phyloP scores from a whole-genome alignment of 2,329 filamentous ascomycete species.

The Paecilomyces sp. region DNA sequence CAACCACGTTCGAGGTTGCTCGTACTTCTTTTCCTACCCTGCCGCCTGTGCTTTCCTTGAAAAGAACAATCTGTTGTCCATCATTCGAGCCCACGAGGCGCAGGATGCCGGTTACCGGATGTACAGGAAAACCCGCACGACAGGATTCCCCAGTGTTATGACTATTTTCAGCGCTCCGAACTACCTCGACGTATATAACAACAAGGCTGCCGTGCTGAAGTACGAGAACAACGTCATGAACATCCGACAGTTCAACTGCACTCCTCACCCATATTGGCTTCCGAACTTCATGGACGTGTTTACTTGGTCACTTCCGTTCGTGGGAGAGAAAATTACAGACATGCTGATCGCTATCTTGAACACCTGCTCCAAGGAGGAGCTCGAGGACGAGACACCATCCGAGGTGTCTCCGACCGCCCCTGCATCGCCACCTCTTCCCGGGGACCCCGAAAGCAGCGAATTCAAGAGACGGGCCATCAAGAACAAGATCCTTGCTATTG shows the following conservation, averaged over 20 bases:
- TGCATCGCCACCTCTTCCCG: constrained; percentile 62
- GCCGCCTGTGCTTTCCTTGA: constrained; percentile 95
- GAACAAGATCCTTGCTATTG: constrained; percentile 99
- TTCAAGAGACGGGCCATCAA: constrained; percentile 96
- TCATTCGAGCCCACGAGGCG: constrained; percentile 96
- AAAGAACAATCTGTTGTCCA: constrained; percentile 95
- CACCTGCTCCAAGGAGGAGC: constrained; percentile 97
- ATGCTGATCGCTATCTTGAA: constrained; percentile 99
- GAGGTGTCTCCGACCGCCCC: constrained; percentile 64
- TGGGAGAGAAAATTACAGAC: constrained; percentile 97
- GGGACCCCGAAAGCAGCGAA: constrained; percentile 81
- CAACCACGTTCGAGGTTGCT: constrained; percentile 97
- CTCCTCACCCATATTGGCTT: constrained; percentile 97
- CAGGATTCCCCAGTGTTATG: constrained; percentile 98
- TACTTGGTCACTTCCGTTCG: constrained; percentile 98
- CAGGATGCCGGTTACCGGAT: constrained; percentile 98
- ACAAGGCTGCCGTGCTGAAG: constrained; percentile 97
- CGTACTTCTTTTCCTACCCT: constrained; percentile 98
- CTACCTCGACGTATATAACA: constrained; percentile 99
- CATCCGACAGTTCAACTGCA: constrained; percentile 99
- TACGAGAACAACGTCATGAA: constrained; percentile 99
- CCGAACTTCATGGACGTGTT: constrained; percentile 99
- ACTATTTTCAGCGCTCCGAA: constrained; percentile 99
- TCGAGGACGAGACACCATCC: constrained; percentile 78
- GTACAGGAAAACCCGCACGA: constrained; percentile 97